phyloP scores from a whole-genome alignment of 2,329 filamentous ascomycete genomes.

The Colletotrichum phormii region DNA sequence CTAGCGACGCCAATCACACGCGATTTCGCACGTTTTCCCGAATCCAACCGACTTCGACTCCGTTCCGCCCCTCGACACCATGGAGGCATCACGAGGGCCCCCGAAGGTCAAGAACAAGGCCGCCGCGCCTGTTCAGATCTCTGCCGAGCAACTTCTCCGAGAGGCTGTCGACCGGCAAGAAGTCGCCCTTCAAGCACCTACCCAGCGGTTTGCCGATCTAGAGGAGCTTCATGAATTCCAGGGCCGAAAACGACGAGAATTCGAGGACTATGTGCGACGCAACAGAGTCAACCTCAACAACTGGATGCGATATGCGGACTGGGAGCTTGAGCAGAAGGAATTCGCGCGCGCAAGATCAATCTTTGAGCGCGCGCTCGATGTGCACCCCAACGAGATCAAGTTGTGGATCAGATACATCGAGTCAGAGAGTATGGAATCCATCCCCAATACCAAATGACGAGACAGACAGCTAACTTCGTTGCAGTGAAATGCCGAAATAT shows the following conservation, averaged over 20 bases:
- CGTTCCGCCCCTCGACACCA: slow-evolving; percentile 54
- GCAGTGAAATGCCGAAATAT: slow-evolving; percentile 74
- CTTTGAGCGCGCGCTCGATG: slow-evolving; percentile 94
- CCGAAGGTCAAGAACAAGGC: slow-evolving; percentile 99
- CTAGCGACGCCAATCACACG: background rate
- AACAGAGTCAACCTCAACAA: slow-evolving; percentile 98
- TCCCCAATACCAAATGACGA: background rate
- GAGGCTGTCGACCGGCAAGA: slow-evolving; percentile 98
- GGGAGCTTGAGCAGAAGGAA: slow-evolving; percentile 99
- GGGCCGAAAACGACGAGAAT: slow-evolving; percentile 94
- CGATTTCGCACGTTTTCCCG: background rate
- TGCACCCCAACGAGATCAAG: slow-evolving; percentile 86
- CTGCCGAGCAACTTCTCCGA: slow-evolving; percentile 94
- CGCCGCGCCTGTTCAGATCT: slow-evolving; percentile 89
- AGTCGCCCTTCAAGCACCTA: slow-evolving; percentile 86
- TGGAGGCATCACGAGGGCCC: slow-evolving; percentile 92
- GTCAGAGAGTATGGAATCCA: slow-evolving; percentile 85
- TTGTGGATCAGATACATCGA: slow-evolving; percentile 96
- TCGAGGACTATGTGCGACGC: slow-evolving; percentile 96
- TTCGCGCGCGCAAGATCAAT: slow-evolving; percentile 90
- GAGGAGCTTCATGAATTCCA: slow-evolving; percentile 99
- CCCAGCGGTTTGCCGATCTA: slow-evolving; percentile 93
- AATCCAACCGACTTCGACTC: background rate
- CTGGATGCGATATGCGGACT: slow-evolving; percentile 97
- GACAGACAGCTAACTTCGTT: background rate